These are phyloP conservation scores for Deinandra increscens DNA, from an alignment of 129 eudicot genomes.

Conservation along the genomic window DNA sequence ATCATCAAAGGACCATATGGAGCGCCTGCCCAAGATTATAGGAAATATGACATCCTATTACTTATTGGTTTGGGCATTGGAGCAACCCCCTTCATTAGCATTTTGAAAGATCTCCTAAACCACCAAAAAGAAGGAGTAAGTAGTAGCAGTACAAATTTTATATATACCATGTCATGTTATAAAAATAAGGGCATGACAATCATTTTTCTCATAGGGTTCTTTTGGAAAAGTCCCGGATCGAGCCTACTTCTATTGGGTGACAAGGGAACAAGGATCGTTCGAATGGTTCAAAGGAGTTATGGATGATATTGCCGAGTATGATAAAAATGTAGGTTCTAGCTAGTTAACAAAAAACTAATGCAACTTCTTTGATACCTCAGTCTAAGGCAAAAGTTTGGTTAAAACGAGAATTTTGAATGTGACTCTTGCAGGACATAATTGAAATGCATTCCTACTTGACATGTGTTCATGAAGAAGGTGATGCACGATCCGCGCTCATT, in stretches of 20 bases:
- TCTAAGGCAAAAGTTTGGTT: background rate
- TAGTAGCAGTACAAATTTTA: slow-evolving; percentile 13
- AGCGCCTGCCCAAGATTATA: slow-evolving; percentile 90
- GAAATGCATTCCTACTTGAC: slow-evolving; percentile 97
- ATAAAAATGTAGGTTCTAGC: slow-evolving; percentile 49
- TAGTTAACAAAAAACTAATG: background rate
- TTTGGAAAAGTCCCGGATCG: slow-evolving; percentile 58
- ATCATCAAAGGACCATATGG: slow-evolving; percentile 85
- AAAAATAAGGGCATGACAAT: slow-evolving; percentile 19
- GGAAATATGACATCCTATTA: slow-evolving; percentile 67
- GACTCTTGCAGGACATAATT: slow-evolving; percentile 56
- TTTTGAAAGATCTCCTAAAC: slow-evolving; percentile 75
- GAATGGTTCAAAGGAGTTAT: slow-evolving; percentile 99
- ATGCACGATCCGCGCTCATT: slow-evolving; percentile 95
- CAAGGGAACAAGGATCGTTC: slow-evolving; percentile 94
- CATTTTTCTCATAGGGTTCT: slow-evolving; percentile 11
- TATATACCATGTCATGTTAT: background rate
- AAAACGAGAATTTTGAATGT: slow-evolving; percentile 15
- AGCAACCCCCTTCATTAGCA: slow-evolving; percentile 94
- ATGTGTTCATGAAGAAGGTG: slow-evolving; percentile 98
- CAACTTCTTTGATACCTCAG: background rate
- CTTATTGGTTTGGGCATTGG: slow-evolving; percentile 94
- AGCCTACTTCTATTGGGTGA: slow-evolving; percentile 97
- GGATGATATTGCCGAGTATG: slow-evolving; percentile 91
- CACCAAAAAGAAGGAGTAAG: slow-evolving; percentile 36